Percentiles rank a stretch among this genome's conserved stretches.
These are phyloP conservation scores for Vaccinium myrtillus DNA, from an alignment of 148 eudicot species.

Conservation along the genomic window DNA sequence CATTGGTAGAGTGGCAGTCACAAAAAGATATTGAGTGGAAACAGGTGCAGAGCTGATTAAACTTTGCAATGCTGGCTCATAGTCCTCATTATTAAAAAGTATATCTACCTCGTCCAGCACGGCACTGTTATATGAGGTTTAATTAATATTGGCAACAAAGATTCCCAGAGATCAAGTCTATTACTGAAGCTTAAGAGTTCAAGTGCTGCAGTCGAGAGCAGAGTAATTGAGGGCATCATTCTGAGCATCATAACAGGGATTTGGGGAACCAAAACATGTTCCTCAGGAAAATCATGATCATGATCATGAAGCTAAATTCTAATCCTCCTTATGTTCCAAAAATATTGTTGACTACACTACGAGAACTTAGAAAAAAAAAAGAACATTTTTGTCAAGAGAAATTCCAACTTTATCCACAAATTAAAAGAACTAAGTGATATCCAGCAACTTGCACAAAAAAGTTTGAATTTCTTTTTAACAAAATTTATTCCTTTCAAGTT, in stretches of 20 bases:
- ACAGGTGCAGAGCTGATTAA: constrained; percentile 64
- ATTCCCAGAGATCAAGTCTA: neutral
- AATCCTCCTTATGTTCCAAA: neutral
- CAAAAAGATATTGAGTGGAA: constrained; percentile 85
- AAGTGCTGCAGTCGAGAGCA: neutral
- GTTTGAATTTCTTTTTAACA: neutral
- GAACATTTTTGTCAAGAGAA: neutral
- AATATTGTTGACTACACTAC: neutral
- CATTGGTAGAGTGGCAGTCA: constrained; percentile 88
- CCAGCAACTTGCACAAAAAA: neutral
- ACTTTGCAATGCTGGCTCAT: constrained; percentile 70
- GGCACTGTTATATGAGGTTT: constrained; percentile 55
- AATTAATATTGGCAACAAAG: constrained; percentile 6
- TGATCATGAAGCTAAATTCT: neutral
- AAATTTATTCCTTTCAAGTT: neutral
- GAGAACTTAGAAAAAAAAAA: neutral
- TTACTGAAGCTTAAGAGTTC: neutral
- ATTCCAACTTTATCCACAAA: neutral
- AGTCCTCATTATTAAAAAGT: constrained; percentile 83
- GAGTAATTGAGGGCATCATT: neutral
- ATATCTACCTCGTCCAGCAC: constrained; percentile 94
- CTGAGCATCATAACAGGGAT: neutral
- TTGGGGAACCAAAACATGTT: neutral
- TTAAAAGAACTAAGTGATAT: neutral
- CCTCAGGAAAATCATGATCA: neutral